Percentiles rank a stretch among this genome's conserved stretches.
phyloP scores from a whole-genome alignment of 2,329 filamentous ascomycete species.

The Penicillium sp. region DNA sequence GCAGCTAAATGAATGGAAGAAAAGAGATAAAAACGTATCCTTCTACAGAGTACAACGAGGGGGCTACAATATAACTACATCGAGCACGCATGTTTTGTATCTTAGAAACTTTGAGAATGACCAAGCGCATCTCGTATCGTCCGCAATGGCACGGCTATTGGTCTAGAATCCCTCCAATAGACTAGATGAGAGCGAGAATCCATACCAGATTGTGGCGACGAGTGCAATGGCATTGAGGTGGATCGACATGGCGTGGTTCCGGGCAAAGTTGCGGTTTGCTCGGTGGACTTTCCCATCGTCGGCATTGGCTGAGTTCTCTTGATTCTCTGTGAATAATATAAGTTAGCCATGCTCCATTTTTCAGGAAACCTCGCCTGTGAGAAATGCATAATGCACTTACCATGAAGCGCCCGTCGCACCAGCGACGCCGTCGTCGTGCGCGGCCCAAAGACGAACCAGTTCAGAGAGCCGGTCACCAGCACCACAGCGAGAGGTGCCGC shows the following conservation, averaged over 20 bases:
- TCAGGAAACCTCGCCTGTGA: neutral
- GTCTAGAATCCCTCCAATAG: conserved; percentile 24
- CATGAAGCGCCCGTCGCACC: conserved; percentile 28
- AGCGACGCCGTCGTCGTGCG: conserved; percentile 35
- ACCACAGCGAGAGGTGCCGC: conserved; percentile 32
- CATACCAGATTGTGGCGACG: conserved; percentile 30
- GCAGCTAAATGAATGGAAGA: no score
- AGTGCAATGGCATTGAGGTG: conserved; percentile 44
- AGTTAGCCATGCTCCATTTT: neutral
- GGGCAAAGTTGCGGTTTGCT: conserved; percentile 35
- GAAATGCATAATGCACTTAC: conserved; percentile 7
- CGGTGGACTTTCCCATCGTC: conserved; percentile 12
- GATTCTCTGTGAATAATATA: conserved; percentile 10
- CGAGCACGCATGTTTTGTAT: no score
- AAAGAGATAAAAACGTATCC: no score
- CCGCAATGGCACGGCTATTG: neutral
- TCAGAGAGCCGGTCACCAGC: conserved; percentile 33
- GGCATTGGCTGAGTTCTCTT: neutral
- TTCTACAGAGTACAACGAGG: no score
- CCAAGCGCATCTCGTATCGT: neutral
- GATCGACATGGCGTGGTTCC: conserved; percentile 44
- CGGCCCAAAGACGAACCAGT: conserved; percentile 39
- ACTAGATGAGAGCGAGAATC: conserved; percentile 23
- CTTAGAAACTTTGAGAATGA: no score
- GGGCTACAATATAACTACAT: no score